Conservation (phyloP, 2,329 filamentous ascomycete species). For the Colletotrichum somersetense region DNA sequence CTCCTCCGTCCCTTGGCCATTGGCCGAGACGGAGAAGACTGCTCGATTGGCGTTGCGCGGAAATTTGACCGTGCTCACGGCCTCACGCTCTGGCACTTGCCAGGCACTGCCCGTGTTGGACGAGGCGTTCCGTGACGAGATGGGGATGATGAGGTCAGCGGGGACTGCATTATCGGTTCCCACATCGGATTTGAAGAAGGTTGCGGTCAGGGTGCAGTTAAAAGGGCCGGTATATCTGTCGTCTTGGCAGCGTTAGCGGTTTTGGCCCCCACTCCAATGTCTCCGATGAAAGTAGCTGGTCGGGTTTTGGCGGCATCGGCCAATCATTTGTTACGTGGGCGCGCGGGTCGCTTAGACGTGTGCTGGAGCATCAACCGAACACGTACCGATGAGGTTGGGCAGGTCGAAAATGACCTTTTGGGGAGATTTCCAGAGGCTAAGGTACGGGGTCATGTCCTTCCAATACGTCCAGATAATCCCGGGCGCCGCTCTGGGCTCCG, state of each 20-base stretch:
- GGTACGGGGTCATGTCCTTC: constrained; percentile 82
- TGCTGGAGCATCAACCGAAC: constrained; percentile 5
- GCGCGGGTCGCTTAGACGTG: not conserved
- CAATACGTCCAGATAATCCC: constrained; percentile 83
- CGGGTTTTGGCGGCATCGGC: not conserved
- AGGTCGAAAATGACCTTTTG: constrained; percentile 87
- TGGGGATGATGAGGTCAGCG: constrained; percentile 76
- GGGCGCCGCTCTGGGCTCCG: constrained; percentile 74
- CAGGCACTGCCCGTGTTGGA: constrained; percentile 74
- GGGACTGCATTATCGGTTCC: constrained; percentile 56
- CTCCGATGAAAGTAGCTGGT: not conserved
- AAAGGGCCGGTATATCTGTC: constrained; percentile 79
- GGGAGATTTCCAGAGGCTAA: constrained; percentile 74
- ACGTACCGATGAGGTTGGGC: constrained; percentile 72
- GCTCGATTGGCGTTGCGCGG: constrained; percentile 77
- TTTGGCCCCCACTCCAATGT: constrained; percentile 37
- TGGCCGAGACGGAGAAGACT: constrained; percentile 81
- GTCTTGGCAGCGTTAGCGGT: constrained; percentile 49
- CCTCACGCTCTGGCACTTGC: constrained; percentile 71
- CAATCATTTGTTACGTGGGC: not conserved
- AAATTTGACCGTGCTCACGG: constrained; percentile 70
- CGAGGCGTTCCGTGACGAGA: constrained; percentile 67
- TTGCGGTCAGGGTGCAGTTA: constrained; percentile 80
- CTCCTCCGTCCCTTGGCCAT: constrained; percentile 81
- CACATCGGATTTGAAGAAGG: constrained; percentile 71